Percentiles rank a stretch among this genome's conserved stretches.
Conservation (phyloP, 2,329 filamentous ascomycete genomes). For the Phaeophleospora eucalypticola region DNA sequence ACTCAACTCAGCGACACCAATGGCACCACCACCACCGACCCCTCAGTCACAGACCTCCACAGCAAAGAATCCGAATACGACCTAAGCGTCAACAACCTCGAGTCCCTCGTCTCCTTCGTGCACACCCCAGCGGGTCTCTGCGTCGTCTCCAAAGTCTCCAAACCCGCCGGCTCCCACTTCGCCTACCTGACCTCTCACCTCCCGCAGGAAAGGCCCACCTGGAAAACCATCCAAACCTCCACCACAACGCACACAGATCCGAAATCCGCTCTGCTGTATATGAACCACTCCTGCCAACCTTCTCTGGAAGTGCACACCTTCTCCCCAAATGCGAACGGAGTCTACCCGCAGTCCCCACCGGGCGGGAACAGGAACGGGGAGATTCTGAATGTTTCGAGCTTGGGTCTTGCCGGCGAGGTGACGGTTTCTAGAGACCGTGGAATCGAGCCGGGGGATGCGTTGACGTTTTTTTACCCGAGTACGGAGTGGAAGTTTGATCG, state of each 20-base stretch:
- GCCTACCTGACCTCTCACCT: slow-evolving; percentile 46
- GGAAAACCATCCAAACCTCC: slow-evolving; percentile 51
- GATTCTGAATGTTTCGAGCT: slow-evolving; percentile 6
- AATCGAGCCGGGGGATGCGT: slow-evolving; percentile 38
- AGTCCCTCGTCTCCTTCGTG: slow-evolving; percentile 37
- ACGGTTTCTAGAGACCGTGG: slow-evolving; percentile 33
- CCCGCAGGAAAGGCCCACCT: slow-evolving; percentile 41
- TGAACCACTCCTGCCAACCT: slow-evolving; percentile 54
- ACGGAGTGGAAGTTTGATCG: slow-evolving; percentile 50
- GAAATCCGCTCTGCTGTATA: slow-evolving; percentile 54
- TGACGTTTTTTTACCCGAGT: slow-evolving; percentile 50
- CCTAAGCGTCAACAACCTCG: slow-evolving; percentile 33
- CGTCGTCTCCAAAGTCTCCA: slow-evolving; percentile 47
- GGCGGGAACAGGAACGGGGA: slow-evolving; percentile 19
- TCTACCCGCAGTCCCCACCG: slow-evolving; percentile 22
- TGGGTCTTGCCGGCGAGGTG: slow-evolving; percentile 22
- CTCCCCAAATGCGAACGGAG: slow-evolving; percentile 21
- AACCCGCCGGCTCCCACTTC: slow-evolving; percentile 50
- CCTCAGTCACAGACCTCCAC: slow-evolving; percentile 6
- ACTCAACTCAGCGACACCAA: slow-evolving; percentile 9
- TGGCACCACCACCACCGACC: slow-evolving; percentile 1
- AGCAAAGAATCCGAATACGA: slow-evolving; percentile 19
- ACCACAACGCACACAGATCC: slow-evolving; percentile 51
- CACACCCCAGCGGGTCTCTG: slow-evolving; percentile 39
- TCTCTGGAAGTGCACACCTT: slow-evolving; percentile 52